Evolutionary conservation across 2,329 filamentous ascomycete species (phyloP), one percentile per base, ranked within the genome.

Genomic region (Polychaeton citri): DNA sequence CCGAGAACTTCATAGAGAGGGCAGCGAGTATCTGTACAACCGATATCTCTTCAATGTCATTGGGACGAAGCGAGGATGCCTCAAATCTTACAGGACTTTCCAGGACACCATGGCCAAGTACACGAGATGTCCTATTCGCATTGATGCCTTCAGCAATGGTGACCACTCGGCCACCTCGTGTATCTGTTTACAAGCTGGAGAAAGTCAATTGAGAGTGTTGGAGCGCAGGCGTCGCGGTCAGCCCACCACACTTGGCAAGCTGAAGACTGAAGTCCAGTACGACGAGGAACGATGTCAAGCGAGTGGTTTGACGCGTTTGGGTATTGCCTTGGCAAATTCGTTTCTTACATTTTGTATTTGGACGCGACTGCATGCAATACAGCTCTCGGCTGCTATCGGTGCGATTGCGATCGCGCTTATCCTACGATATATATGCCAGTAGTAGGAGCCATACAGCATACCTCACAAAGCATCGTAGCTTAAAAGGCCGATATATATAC

Each of bases 31-130:
- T 15, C 43, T 55, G 20, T 54, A 52, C 45, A 53, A 46, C 35
- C 45, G 38, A 30, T 54, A 54, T 33, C 42, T 54, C 6, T 54
- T 51, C 45, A 53, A 53, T 36, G 39, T 55, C 21, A 41, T 54
- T n/a, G 52, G 52, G 19, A 41, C 40, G 20, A 55, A 53, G 32
- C 21, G 35, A n/a, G 42, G 53, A 17, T 52, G 48, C 31, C 35
- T 55, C 5, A 37, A 33, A 2, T 30, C 33, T 2, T 55, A 53
- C 37, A 33, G 37, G 28, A 15, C 30, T 2, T 45, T 54, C 35
- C 21, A 46, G 12, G 16, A 30, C 2, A 44, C 43, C 3, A 21
- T 51, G 20, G n/a, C 39, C 30, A 43, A 36, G 30, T 43, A 53
- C 37, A 47, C 49, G 3, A 33, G 40, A 6, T 21, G 39, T 5